phyloP scores from a whole-genome alignment of 805 yeast genomes.

The Yarrowia divulgata region DNA sequence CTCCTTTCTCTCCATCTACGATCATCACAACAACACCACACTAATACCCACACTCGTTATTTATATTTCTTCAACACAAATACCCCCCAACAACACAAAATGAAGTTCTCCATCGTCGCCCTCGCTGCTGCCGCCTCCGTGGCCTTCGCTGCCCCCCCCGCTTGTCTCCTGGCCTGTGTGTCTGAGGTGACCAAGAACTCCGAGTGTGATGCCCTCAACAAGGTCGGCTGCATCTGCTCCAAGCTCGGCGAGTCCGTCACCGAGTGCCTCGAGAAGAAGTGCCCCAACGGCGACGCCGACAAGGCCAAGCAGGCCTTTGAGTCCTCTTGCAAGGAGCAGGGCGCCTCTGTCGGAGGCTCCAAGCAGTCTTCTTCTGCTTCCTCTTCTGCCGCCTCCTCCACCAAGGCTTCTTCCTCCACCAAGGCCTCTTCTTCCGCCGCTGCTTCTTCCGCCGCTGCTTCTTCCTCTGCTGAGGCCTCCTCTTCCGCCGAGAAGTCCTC shows the following conservation, averaged over 20 bases:
- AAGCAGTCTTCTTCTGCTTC: conserved; percentile 41
- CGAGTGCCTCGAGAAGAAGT: conserved; percentile 67
- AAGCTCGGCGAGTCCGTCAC: conserved; percentile 61
- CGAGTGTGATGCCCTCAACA: conserved; percentile 64
- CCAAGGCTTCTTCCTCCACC: conserved; percentile 44
- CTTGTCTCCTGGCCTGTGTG: conserved; percentile 90
- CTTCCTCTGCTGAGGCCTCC: conserved; percentile 42
- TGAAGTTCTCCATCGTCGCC: conserved; percentile 49
- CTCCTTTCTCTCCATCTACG: conserved; percentile 27
- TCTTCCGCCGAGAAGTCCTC: conserved; percentile 25
- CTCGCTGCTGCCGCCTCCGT: conserved; percentile 54
- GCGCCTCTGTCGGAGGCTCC: conserved; percentile 40
- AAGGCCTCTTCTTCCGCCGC: conserved; percentile 43
- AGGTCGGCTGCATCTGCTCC: conserved; percentile 73
- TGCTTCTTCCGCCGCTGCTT: conserved; percentile 45
- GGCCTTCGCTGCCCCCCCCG: conserved; percentile 81
- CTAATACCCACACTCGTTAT: conserved; percentile 39
- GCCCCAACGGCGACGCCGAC: conserved; percentile 69
- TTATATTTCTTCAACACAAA: conserved; percentile 16
- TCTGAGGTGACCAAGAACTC: conserved; percentile 66
- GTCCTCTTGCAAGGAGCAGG: conserved; percentile 41
- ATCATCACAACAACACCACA: conserved; percentile 17
- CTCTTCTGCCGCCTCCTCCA: conserved; percentile 43
- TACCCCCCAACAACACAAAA: conserved; percentile 35
- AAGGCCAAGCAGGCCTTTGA: conserved; percentile 68